These are phyloP conservation scores for Mycosphaerella arachidis DNA, from an alignment of 2,329 filamentous ascomycete species.

Conservation along the genomic window DNA sequence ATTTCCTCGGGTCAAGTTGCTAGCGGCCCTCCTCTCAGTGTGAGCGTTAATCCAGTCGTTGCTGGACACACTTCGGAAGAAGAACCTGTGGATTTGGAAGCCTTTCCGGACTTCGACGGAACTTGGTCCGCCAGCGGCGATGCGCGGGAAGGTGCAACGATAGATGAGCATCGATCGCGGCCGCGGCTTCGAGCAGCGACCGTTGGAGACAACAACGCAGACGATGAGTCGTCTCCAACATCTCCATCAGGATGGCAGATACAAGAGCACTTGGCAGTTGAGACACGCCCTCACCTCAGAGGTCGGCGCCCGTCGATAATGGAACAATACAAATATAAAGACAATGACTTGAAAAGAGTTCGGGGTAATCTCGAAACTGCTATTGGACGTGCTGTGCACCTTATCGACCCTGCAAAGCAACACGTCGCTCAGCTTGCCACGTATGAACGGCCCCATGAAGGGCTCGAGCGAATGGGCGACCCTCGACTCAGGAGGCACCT, in stretches of 20 bases:
- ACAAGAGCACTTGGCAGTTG: not conserved
- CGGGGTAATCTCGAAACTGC: not conserved
- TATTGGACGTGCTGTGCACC: not conserved
- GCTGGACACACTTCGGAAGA: no score
- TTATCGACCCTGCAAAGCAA: not conserved
- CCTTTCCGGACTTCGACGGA: no score
- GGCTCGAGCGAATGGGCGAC: not conserved
- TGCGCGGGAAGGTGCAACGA: not conserved
- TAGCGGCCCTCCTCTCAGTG: not conserved
- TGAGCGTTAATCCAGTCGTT: not conserved
- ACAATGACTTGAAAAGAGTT: not conserved
- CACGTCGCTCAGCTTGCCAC: not conserved
- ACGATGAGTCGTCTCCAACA: not conserved
- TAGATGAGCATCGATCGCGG: not conserved
- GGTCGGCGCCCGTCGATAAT: not conserved
- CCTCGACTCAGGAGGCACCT: not conserved
- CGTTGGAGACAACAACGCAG: not conserved
- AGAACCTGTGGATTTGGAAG: no score
- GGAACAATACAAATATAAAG: not conserved
- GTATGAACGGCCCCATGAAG: not conserved
- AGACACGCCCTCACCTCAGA: not conserved
- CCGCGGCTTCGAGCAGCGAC: not conserved
- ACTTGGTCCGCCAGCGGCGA: not conserved
- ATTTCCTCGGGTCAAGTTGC: not conserved
- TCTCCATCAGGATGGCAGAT: constrained; percentile 10